Conservation (phyloP, 2,329 filamentous ascomycete genomes). For the Tolypocladium inflatum region DNA sequence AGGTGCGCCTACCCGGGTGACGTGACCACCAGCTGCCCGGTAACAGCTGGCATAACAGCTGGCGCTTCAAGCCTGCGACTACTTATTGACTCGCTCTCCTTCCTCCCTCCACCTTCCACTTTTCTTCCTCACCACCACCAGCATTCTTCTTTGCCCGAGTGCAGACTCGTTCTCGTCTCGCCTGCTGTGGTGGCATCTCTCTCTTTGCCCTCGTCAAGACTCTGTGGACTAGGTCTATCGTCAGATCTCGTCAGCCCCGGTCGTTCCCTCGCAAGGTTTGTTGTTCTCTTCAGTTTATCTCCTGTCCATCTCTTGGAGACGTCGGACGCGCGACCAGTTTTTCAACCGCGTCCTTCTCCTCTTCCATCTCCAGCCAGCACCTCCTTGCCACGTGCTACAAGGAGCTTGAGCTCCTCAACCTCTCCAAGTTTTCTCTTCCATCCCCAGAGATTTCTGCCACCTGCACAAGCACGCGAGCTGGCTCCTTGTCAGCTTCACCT, state of each 20-base stretch:
- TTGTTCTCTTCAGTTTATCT: not conserved
- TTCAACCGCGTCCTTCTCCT: not conserved
- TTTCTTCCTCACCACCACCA: not conserved
- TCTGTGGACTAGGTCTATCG: not conserved
- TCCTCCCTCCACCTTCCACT: not conserved
- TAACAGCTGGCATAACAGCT: not conserved
- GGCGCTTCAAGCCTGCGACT: not conserved
- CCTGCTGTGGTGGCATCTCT: not conserved
- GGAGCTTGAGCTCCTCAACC: not conserved
- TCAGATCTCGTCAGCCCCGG: not conserved
- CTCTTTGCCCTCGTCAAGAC: not conserved
- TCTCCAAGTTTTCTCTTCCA: not conserved
- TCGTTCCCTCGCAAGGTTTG: not conserved
- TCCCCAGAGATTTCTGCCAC: not conserved
- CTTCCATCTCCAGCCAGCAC: not conserved
- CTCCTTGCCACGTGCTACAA: not conserved
- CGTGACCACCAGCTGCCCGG: not conserved
- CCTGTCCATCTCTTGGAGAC: not conserved
- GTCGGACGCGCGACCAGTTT: not conserved
- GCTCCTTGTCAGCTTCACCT: not conserved
- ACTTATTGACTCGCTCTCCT: not conserved
- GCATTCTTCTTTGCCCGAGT: not conserved
- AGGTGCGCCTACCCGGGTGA: not conserved
- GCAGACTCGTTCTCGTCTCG: not conserved
- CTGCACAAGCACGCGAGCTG: not conserved